phyloP scores from a whole-genome alignment of 768 basidiomycete species.

The Amanita rubescens region DNA sequence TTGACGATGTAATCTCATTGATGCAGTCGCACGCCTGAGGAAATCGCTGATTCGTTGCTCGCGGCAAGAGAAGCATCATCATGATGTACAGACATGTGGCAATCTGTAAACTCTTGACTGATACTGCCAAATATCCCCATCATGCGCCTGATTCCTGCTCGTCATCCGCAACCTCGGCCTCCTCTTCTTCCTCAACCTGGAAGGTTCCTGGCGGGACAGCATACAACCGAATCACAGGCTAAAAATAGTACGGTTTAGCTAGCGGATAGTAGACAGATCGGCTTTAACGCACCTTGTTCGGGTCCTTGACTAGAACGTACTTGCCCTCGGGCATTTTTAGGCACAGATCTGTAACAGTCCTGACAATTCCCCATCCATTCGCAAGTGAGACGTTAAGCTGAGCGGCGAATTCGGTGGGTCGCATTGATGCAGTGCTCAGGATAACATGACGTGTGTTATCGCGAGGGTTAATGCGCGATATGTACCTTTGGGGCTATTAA shows the following conservation, averaged over 20 bases:
- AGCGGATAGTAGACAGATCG: slow-evolving; percentile 2
- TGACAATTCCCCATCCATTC: slow-evolving; percentile 98
- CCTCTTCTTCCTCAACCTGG: slow-evolving; percentile 75
- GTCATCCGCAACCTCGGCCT: slow-evolving; percentile 33
- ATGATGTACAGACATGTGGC: background rate
- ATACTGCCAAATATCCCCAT: slow-evolving; percentile 1
- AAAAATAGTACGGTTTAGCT: slow-evolving; percentile 14
- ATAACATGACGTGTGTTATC: slow-evolving; percentile 96
- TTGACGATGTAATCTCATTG: slow-evolving; percentile 5
- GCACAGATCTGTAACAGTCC: slow-evolving; percentile 89
- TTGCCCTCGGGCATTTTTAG: slow-evolving; percentile 98
- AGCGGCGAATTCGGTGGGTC: slow-evolving; percentile 87
- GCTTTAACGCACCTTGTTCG: slow-evolving; percentile 77
- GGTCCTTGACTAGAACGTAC: slow-evolving; percentile 95
- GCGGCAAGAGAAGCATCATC: slow-evolving; percentile 5
- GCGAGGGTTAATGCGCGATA: slow-evolving; percentile 88
- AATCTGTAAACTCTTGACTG: background rate
- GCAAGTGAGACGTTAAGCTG: slow-evolving; percentile 93
- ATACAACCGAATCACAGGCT: slow-evolving; percentile 94
- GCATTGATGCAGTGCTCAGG: slow-evolving; percentile 89
- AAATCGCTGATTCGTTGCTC: slow-evolving; percentile 74
- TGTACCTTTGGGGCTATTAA: slow-evolving; percentile 54
- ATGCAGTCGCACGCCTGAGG: slow-evolving; percentile 66
- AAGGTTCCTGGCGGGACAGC: slow-evolving; percentile 86
- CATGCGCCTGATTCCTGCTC: slow-evolving; percentile 25